Percentiles rank a stretch among this genome's conserved stretches.
Evolutionary conservation across 768 basidiomycete genomes (phyloP).

Genomic region (Megacollybia marginata): DNA sequence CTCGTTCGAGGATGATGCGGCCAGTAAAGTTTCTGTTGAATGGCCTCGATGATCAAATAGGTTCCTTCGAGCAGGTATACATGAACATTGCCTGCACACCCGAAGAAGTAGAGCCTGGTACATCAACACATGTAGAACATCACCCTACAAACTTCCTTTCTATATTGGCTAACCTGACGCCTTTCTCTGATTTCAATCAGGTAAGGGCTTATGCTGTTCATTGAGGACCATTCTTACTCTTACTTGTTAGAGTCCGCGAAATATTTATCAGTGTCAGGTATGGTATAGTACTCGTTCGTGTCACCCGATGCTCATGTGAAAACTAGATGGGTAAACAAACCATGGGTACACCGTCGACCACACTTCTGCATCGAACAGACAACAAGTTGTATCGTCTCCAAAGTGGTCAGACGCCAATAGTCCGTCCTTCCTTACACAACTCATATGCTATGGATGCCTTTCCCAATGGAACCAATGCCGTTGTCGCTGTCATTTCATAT

Average conservation of each 20-base stretch:
- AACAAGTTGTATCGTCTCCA: constrained; percentile 98
- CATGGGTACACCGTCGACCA: constrained; percentile 97
- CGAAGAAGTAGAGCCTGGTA: constrained; percentile 69
- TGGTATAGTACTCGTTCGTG: background rate
- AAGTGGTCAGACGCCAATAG: constrained; percentile 90
- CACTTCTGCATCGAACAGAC: constrained; percentile 87
- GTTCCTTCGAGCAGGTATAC: constrained; percentile 97
- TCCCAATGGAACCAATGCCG: constrained; percentile 96
- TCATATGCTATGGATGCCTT: constrained; percentile 97
- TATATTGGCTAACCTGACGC: constrained; percentile 94
- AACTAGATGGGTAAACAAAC: constrained; percentile 97
- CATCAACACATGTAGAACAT: constrained; percentile 90
- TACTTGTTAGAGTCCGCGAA: constrained; percentile 64
- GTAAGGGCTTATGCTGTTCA: constrained; percentile 34
- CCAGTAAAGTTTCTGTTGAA: constrained; percentile 90
- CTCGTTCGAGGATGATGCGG: constrained; percentile 91
- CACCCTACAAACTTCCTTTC: constrained; percentile 93
- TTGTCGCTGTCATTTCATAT: constrained; percentile 99
- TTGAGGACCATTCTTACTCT: background rate
- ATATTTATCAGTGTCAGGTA: constrained; percentile 92
- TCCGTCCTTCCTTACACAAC: constrained; percentile 86
- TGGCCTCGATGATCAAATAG: constrained; percentile 81
- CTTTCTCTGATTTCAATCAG: constrained; percentile 99
- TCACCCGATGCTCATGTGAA: background rate
- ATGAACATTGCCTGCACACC: constrained; percentile 95